Base-by-base conservation (phyloP, 345 rosid genomes). In the Melastoma malabathricum region DNA sequence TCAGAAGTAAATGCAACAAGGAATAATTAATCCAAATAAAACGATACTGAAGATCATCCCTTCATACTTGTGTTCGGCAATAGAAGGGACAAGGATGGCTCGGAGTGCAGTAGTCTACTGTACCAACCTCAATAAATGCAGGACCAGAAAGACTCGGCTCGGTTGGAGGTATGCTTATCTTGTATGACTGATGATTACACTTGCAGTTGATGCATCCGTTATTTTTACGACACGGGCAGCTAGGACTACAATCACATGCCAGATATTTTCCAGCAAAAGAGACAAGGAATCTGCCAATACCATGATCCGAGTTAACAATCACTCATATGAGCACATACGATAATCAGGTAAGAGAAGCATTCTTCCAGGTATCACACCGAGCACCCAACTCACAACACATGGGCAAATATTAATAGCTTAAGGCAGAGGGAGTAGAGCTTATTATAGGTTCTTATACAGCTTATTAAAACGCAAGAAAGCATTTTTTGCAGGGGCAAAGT, bases 231-330 rank as follows among this genome's bases (percentile, higher is more conserved):
- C 48, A 55, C 4, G 84, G 62, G 60, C 86, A 60, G 66, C 73
- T 73, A 62, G 71, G 66, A 61, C 68, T 60, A 68, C 63, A 74
- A 55, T 81, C 79, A 72, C 72, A 67, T 3, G 77, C 65, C 58
- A 92, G 73, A 74, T 92, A 92, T 69, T 78, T 87, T 56, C 96
- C 98, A 62, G 79, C 64, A 68, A 87, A 87, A 47, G 98, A 92
- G 44, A 92, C 73, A 50, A 92, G 83, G 66, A 92, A 76, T 80
- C 97, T 92, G 82, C 68, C 64, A 71, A 15, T 25, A 59, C 4
- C 52, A 17, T 46, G 34, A 20, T 41, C 18, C 53, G 29, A 53
- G 43, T 31, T 58, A 43, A 48, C 31, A 45, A 15, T 44, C 39
- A 15, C n/a, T 43, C 54, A 16, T 31, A 51, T n/a, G 15, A 13